Conservation (phyloP, 495 filamentous ascomycete genomes). For the Thermothielavioides terrestris region DNA sequence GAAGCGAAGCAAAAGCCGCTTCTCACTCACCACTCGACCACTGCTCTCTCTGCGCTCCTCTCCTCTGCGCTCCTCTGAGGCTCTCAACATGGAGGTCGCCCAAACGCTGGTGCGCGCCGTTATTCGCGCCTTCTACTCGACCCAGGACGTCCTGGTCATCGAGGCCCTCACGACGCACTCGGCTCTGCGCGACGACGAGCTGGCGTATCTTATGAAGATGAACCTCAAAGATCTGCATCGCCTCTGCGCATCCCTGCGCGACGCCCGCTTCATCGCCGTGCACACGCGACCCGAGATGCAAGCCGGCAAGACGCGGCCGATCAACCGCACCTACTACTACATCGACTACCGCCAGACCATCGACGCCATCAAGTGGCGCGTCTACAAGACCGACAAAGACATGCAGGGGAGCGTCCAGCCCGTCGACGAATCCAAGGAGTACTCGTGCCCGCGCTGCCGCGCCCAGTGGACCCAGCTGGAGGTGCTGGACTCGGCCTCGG, state of each 20-base stretch:
- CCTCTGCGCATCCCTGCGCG: constrained; percentile 69
- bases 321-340: constrained; percentile 88
- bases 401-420: constrained; percentile 76
- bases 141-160: constrained; percentile 76
- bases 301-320: constrained; percentile 70
- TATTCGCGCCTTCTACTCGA: constrained; percentile 86
- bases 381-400: constrained; percentile 71
- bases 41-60: neutral
- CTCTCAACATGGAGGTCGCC: constrained; percentile 40
- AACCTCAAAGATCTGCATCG: constrained; percentile 85
- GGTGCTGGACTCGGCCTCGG: constrained; percentile 61
- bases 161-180: constrained; percentile 91
- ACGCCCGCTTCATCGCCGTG: constrained; percentile 78
- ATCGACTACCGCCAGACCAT: constrained; percentile 90
- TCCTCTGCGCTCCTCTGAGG: neutral
- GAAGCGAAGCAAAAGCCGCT: neutral
- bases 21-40: neutral
- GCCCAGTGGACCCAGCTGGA: constrained; percentile 79
- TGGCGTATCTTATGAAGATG: constrained; percentile 75
- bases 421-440: constrained; percentile 81
- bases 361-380: constrained; percentile 92
- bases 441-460: constrained; percentile 70
- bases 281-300: constrained; percentile 71
- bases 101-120: constrained; percentile 81
- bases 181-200: constrained; percentile 77